These are phyloP conservation scores for Picea mariana DNA, from an alignment of 83 land plant species.

Conservation along the genomic window DNA sequence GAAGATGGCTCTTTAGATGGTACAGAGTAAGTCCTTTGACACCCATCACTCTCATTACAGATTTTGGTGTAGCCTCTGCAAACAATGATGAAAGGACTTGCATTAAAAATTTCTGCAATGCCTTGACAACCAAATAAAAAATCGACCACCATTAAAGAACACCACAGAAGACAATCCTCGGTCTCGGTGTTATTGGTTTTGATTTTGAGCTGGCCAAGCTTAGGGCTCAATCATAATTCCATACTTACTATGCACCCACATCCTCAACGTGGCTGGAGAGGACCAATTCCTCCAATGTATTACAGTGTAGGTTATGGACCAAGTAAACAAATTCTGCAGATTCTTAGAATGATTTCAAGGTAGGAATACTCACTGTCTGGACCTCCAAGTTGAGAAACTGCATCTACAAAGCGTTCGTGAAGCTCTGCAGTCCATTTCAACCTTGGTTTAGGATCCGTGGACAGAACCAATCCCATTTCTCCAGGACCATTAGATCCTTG, in stretches of 20 bases:
- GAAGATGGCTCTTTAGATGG: constrained; percentile 78
- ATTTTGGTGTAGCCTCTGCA: constrained; percentile 71
- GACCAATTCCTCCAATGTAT: neutral
- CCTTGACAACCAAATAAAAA: neutral
- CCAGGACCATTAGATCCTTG: constrained; percentile 16
- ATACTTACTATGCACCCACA: neutral
- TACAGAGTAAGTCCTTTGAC: constrained; percentile 69
- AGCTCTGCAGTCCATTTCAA: constrained; percentile 74
- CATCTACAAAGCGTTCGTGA: constrained; percentile 67
- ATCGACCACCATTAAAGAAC: neutral
- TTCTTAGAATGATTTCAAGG: neutral
- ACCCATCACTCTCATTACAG: constrained; percentile 67
- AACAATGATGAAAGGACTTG: neutral
- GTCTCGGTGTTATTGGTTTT: neutral
- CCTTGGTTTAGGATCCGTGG: constrained; percentile 71
- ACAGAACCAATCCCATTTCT: constrained; percentile 47
- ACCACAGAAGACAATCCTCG: neutral
- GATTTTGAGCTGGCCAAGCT: too few species aligned
- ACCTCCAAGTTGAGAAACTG: constrained; percentile 69
- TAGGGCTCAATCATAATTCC: too few species aligned
- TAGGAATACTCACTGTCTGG: constrained; percentile 51
- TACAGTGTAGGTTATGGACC: neutral
- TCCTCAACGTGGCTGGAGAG: neutral
- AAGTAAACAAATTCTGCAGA: neutral
- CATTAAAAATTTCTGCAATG: neutral